Evolutionary conservation across 1,139 yeast species (phyloP), one percentile per base, ranked within the genome.

Genomic region (Hansenula anomala): DNA sequence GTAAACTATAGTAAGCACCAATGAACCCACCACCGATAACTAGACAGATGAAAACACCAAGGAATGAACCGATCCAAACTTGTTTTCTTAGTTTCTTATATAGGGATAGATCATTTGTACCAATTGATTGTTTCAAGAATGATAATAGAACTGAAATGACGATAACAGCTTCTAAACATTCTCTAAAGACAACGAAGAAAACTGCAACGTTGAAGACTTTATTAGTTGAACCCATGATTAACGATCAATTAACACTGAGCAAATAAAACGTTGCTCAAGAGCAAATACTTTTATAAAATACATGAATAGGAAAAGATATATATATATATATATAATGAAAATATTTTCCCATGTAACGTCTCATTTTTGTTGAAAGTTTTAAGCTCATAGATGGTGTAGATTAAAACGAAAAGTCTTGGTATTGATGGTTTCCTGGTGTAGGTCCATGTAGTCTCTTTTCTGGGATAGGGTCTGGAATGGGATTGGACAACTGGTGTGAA

Each of bases 151-250:
- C 95, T 16, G 95, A 85, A 14, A 87, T 81, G 55, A 87, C 82
- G 37, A 86, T 79, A 22, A 92, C 92, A 12, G 92, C 83, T 63
- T 87, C 95, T 48, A 86, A 62, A 28, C 94, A 80, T 62, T 87
- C 95, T 52, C 96, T 65, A 45, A 87, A 72, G 42, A 85, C 85
- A 49, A 87, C 85, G 64, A 87, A 86, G 68, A 87, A 86, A 39
- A 85, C 87, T 10, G 64, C 63, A 35, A 60, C 65, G 45, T 58
- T 60, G 40, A 60, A 60, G 15, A 60, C 64, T 41, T 58, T 59
- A 38, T 51, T 49, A 39, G 43, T 22, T 11, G 33, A 18, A 16
- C 9, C 31, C 39, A 30, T 33, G 10, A 12, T 28, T 17, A 12
- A 10, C 4, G 15, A 23, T 22, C 11, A 9, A 13, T 12, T 4